These are phyloP conservation scores for Quercus cerris DNA, from an alignment of 306 rosid genomes.

Conservation along the genomic window DNA sequence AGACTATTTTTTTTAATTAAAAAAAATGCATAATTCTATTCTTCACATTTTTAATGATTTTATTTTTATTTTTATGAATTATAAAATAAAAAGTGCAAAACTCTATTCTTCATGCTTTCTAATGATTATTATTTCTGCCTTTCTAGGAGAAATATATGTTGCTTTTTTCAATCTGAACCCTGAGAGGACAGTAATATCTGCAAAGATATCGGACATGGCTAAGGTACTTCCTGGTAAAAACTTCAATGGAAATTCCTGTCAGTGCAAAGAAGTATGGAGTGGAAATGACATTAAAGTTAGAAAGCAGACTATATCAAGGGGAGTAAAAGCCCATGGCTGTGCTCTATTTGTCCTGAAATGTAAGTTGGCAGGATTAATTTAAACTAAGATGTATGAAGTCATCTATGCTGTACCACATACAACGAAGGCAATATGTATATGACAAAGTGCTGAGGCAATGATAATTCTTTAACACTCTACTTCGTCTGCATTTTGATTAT, in stretches of 20 bases:
- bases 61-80: too few species aligned
- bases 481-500: neutral
- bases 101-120: constrained; percentile 7
- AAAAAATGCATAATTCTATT: neutral
- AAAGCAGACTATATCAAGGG: constrained; percentile 28
- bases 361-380: neutral
- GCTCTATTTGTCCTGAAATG: constrained; percentile 61
- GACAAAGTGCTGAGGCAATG: too few species aligned
- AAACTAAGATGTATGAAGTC: neutral
- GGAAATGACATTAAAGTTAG: constrained; percentile 37
- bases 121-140: neutral
- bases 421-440: too few species aligned
- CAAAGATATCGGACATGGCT: constrained; percentile 45
- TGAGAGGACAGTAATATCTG: constrained; percentile 31
- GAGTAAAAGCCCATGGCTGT: constrained; percentile 54
- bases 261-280: constrained; percentile 64
- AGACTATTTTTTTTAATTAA: neutral
- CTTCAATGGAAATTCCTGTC: constrained; percentile 32
- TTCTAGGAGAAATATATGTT: constrained; percentile 59
- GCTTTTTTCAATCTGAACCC: constrained; percentile 70
- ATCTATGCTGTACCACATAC: too few species aligned
- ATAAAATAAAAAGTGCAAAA: too few species aligned
- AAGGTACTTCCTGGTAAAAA: constrained; percentile 36
- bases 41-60: neutral
- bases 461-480: neutral